Conservation (phyloP, 2,329 filamentous ascomycete species). For the Fusarium globosum region DNA sequence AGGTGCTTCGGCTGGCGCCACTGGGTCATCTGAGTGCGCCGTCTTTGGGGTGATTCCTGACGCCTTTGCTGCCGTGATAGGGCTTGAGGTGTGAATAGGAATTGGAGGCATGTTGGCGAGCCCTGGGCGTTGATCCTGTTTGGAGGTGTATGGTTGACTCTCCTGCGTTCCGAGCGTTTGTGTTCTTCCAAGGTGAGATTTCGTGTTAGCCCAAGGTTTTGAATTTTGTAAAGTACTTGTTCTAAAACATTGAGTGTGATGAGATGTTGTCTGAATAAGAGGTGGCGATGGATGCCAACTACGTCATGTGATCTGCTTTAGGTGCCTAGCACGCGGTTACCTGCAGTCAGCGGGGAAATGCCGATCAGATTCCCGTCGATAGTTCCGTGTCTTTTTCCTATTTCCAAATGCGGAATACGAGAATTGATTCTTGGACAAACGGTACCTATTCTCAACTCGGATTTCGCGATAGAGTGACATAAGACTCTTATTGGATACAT, state of each 20-base stretch:
- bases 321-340: constrained; percentile 31
- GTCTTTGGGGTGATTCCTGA: constrained; percentile 62
- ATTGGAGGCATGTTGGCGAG: constrained; percentile 66
- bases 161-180: background rate
- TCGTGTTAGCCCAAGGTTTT: background rate
- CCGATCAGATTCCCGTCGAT: constrained; percentile 39
- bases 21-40: constrained; percentile 39
- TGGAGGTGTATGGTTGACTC: background rate
- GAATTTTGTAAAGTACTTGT: background rate
- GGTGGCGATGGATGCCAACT: constrained; percentile 31
- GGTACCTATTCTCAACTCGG: constrained; percentile 3
- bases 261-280: constrained; percentile 29
- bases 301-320: constrained; percentile 38
- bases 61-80: constrained; percentile 68
- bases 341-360: constrained; percentile 34
- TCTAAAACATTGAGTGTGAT: constrained; percentile 1
- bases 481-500: background rate
- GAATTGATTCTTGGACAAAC: constrained; percentile 15
- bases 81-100: constrained; percentile 68
- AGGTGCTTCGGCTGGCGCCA: constrained; percentile 36
- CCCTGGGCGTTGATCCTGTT: background rate
- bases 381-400: constrained; percentile 7
- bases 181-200: background rate
- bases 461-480: constrained; percentile 6
- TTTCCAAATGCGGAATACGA: constrained; percentile 36